phyloP scores from a whole-genome alignment of 352 stramenopile genomes.

The Phytophthora cryptogea region DNA sequence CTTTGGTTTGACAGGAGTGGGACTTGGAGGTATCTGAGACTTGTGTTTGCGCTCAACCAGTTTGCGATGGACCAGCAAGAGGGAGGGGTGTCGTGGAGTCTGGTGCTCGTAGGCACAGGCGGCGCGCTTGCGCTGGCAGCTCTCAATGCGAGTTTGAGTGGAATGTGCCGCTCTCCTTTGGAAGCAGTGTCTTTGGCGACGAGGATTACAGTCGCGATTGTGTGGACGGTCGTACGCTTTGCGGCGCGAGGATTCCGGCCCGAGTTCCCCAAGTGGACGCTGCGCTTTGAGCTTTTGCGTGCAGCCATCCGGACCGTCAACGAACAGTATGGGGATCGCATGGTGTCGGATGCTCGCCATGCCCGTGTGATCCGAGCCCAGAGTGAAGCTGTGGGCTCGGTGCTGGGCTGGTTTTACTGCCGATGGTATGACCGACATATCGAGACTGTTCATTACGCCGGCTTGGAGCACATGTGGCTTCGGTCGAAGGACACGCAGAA shows the following conservation, averaged over 20 bases:
- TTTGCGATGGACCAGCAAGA: constrained; percentile 8
- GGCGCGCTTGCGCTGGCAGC: constrained; percentile 10
- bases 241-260: constrained; percentile 31
- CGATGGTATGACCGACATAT: constrained; percentile 15
- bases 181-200: constrained; percentile 21
- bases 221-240: constrained; percentile 19
- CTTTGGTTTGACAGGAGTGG: constrained; percentile 12
- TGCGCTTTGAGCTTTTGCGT: constrained; percentile 42
- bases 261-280: constrained; percentile 45
- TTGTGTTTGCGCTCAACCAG: constrained; percentile 1
- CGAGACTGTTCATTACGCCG: constrained; percentile 23
- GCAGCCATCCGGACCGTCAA: constrained; percentile 21
- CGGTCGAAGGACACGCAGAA: neutral
- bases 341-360: constrained; percentile 23
- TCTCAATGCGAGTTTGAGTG: constrained; percentile 9
- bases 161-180: constrained; percentile 31
- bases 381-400: constrained; percentile 24
- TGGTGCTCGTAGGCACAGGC: constrained; percentile 1
- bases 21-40: constrained; percentile 1
- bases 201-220: constrained; percentile 11
- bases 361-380: constrained; percentile 30
- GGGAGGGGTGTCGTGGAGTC: constrained; percentile 11
- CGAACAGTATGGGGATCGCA: constrained; percentile 29
- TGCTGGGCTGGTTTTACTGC: constrained; percentile 28
- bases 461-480: constrained; percentile 43